Percentiles rank a stretch among this genome's conserved stretches.
Evolutionary conservation across 192 early-diverging fungal genomes (phyloP).

Genomic region (Anaeromyces robustus): DNA sequence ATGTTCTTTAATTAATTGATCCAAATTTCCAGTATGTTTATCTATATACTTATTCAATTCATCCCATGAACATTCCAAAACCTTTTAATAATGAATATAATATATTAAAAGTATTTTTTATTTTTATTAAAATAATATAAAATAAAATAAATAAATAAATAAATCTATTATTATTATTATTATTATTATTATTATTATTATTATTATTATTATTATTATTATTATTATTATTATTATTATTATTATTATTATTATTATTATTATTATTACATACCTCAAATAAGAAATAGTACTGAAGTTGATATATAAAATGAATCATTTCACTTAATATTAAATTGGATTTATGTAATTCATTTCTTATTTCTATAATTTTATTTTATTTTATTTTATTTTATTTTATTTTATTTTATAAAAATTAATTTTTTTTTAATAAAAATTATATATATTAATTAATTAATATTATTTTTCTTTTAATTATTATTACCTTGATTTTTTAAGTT

Average conservation of each 20-base stretch:
- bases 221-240: not conserved
- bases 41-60: conserved; percentile 41
- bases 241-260: not conserved
- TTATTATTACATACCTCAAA: conserved; percentile 51
- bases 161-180: not conserved
- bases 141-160: too few relatives aligned
- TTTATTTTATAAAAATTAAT: too few relatives aligned
- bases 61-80: conserved; percentile 80
- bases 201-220: not conserved
- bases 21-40: conserved; percentile 52
- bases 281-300: conserved; percentile 82
- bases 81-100: conserved; percentile 12
- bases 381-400: too few relatives aligned
- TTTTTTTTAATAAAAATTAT: too few relatives aligned
- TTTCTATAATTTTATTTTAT: not conserved
- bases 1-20: conserved; percentile 66
- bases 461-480: too few relatives aligned
- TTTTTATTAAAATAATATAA: too few relatives aligned
- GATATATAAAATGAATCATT: conserved; percentile 90
- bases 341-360: conserved; percentile 37
- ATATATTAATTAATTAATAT: too few relatives aligned
- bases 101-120: too few relatives aligned
- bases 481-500: not conserved
- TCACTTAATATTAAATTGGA: conserved; percentile 53
- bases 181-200: not conserved